Evolutionary conservation across 352 stramenopile genomes (phyloP).

Genomic region (Thalassiosira ordinaria): DNA sequence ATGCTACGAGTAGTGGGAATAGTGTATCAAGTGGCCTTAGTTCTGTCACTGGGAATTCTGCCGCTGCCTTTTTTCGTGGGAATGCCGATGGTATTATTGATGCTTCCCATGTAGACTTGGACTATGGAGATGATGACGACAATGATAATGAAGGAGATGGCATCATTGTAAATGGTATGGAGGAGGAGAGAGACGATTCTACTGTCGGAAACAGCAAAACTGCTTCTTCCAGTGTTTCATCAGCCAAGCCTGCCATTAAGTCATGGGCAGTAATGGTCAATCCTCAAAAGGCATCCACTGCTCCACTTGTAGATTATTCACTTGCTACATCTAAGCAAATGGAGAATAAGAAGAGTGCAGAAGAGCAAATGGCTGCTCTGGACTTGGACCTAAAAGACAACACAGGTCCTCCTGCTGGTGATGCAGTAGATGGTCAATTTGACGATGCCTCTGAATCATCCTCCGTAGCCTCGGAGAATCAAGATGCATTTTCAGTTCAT

Average conservation of each 20-base stretch:
- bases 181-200: background rate
- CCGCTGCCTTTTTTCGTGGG: constrained; percentile 33
- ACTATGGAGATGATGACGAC: constrained; percentile 50
- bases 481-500: constrained; percentile 21
- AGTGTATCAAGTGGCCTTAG: background rate
- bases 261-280: constrained; percentile 77
- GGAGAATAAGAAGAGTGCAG: background rate
- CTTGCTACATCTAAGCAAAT: constrained; percentile 11
- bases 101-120: constrained; percentile 38
- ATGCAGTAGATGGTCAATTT: constrained; percentile 58
- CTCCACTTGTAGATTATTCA: constrained; percentile 32
- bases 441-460: constrained; percentile 69
- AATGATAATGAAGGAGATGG: constrained; percentile 25
- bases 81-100: constrained; percentile 56
- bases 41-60: background rate
- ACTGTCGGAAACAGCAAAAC: background rate
- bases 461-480: constrained; percentile 29
- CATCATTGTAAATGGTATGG: constrained; percentile 4
- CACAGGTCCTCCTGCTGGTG: background rate
- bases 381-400: constrained; percentile 4
- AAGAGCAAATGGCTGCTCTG: background rate
- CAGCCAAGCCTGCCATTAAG: constrained; percentile 7
- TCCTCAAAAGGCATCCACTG: constrained; percentile 43
- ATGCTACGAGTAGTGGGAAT: background rate
- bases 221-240: too few species aligned